Percentiles rank a stretch among this genome's conserved stretches.
Evolutionary conservation across 495 filamentous ascomycete genomes (phyloP).

Genomic region (Annulohypoxylon bovei): DNA sequence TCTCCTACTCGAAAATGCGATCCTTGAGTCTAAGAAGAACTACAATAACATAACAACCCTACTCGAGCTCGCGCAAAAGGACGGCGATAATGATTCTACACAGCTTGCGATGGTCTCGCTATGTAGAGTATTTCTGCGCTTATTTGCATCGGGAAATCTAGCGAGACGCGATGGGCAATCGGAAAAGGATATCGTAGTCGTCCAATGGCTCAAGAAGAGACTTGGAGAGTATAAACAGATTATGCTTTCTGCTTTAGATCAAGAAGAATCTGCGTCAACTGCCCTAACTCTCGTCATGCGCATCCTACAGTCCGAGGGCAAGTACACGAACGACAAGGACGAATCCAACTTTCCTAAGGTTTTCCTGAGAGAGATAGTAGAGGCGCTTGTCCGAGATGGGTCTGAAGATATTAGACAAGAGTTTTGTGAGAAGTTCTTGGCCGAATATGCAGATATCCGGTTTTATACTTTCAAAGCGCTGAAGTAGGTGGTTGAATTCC

Average conservation of each 20-base stretch:
- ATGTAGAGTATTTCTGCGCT: conserved; percentile 86
- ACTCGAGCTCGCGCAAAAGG: conserved; percentile 64
- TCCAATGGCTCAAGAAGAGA: conserved; percentile 80
- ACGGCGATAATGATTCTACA: conserved; percentile 47
- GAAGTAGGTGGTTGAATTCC: conserved; percentile 61
- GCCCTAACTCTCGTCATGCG: conserved; percentile 84
- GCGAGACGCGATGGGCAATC: conserved; percentile 67
- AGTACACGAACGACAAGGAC: conserved; percentile 66
- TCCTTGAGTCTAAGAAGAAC: conserved; percentile 83
- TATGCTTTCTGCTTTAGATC: conserved; percentile 63
- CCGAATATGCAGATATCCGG: conserved; percentile 83
- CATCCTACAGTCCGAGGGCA: conserved; percentile 78
- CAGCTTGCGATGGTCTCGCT: conserved; percentile 78
- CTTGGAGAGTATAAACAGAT: conserved; percentile 72
- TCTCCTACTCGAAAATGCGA: conserved; percentile 75
- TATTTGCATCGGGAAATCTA: conserved; percentile 80
- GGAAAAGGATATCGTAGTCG: conserved; percentile 77
- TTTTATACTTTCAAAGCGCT: conserved; percentile 80
- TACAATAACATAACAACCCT: conserved; percentile 92
- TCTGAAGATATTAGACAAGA: conserved; percentile 69
- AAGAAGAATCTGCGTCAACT: conserved; percentile 63
- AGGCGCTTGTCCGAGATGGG: conserved; percentile 66
- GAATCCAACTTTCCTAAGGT: conserved; percentile 71
- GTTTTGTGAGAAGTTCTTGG: conserved; percentile 79
- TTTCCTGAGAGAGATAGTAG: conserved; percentile 71